Conservation (phyloP, 2,329 filamentous ascomycete species). For the Apiospora aurea region DNA sequence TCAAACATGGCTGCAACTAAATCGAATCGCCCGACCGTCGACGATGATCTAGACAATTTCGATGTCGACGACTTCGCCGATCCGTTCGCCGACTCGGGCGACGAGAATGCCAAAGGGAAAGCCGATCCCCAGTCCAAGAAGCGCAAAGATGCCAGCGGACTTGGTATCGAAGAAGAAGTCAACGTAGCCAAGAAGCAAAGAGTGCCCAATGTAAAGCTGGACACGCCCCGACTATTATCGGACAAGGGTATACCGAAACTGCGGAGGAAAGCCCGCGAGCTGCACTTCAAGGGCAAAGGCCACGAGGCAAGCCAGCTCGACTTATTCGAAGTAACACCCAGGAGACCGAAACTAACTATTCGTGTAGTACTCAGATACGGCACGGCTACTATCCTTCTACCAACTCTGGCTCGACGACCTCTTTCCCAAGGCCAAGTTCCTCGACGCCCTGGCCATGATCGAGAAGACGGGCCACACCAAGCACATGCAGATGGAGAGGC, state of each 20-base stretch:
- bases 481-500: slow-evolving; percentile 74
- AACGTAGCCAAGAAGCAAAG: slow-evolving; percentile 79
- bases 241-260: slow-evolving; percentile 84
- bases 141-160: slow-evolving; percentile 56
- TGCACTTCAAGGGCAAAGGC: slow-evolving; percentile 90
- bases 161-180: slow-evolving; percentile 89
- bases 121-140: slow-evolving; percentile 49
- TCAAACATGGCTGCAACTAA: slow-evolving; percentile 39
- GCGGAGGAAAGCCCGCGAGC: slow-evolving; percentile 70
- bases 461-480: slow-evolving; percentile 93
- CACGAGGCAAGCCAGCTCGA: slow-evolving; percentile 70
- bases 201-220: slow-evolving; percentile 80
- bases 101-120: slow-evolving; percentile 43
- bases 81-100: slow-evolving; percentile 56
- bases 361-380: slow-evolving; percentile 79
- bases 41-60: slow-evolving; percentile 79
- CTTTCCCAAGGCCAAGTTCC: slow-evolving; percentile 92
- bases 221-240: slow-evolving; percentile 85
- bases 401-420: slow-evolving; percentile 97
- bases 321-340: too few relatives aligned
- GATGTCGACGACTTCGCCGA: slow-evolving; percentile 70
- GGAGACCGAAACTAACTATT: neutral
- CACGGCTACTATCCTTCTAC: slow-evolving; percentile 85
- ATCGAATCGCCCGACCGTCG: slow-evolving; percentile 48
- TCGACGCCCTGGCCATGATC: slow-evolving; percentile 87